Base-by-base conservation (phyloP, 257 asterid species). In the Cruciata laevipes region DNA sequence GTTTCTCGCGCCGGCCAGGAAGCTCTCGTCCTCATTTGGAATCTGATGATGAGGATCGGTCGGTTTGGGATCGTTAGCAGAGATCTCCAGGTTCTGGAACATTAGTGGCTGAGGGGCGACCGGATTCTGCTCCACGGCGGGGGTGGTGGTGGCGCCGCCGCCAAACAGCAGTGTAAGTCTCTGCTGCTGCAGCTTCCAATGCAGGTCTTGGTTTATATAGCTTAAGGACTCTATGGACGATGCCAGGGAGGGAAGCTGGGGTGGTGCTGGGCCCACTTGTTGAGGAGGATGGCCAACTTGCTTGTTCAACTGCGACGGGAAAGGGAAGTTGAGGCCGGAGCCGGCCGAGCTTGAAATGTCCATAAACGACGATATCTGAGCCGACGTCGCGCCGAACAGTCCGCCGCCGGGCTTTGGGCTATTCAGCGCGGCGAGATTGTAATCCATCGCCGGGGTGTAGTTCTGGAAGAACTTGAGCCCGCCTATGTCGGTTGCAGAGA, bases 151-250 rank as follows among this genome's bases (percentile, higher is more conserved):
- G 49, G 17, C 3, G 53, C 1, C 8, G 21, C 74, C 82, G 20
- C 79, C 87, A 47, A 71, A 83, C 9, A 88, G 69, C 95, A 83
- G 75, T 61, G 94, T 79, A 31, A 93, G 56, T 73, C 99, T 81
- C 68, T 93, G 95, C 69, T 88, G 91, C 82, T 90, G 99, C 31
- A 93, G 62, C 63, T 85, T 90, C 94, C 86, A 88, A 75, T 93
- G 99, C 7, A 93, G 79, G 38, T 90, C 96, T 73, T 93, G 99
- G 80, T 93, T 93, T 49, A 90, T 82, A 1, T 86, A 85, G 65
- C 96, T 90, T 74, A 93, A 61, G 0, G 97, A 90, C 61, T 93
- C 97, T 16, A 90, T 89, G 0, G 97, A 87, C 3, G 96, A 81
- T 3, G 96, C 88, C 6, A 90, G 80, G 44, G 71, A 68, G 31